Evolutionary conservation across 2,329 filamentous ascomycete genomes (phyloP), one percentile per base, ranked within the genome.

Genomic region (Microdochium nivale): DNA sequence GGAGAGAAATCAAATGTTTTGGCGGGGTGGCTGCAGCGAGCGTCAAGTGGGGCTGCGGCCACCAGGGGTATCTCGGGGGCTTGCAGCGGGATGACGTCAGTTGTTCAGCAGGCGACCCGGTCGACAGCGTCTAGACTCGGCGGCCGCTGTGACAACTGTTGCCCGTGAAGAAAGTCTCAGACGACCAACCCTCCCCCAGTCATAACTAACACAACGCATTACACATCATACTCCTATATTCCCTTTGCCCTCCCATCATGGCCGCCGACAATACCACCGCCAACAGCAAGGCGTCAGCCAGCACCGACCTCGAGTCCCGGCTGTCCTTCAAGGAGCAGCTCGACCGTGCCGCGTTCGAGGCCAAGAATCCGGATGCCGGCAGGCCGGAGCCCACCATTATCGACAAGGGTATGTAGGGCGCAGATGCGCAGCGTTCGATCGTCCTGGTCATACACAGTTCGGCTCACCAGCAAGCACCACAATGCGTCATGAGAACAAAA

Each of bases 301-400:
- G 51, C 2, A 27, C 50, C 25, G 58, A 62, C 32, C 52, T 37
- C 25, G 23, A 47, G 25, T 27, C 51, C 10, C 50, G 56, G 53
- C 59, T 60, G 49, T 65, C 60, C 47, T 75, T 69, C 65, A 77
- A 77, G 61, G 56, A 69, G 32, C 66, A 70, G 57, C 69, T 77
- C 1, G 75, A 77, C 58, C 60, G 67, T 46, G 68, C 65, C 14
- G 74, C 75, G 2, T 53, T 61, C 14, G 66, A 68, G 35, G 63
- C 64, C 11, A 65, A 64, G 10, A 52, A 59, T 16, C 62, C 63
- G 27, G 55, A 59, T 19, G 52, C 55, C 19, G 60, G 53, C 9
- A 53, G 55, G n/a, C 51, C 51, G 11, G 50, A 62, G 33, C 58
- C 63, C 3, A 67, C 72, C 48, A 64, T 67, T 0, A 59, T 77